phyloP scores from a whole-genome alignment of 2,329 filamentous ascomycete genomes.

The Cordyceps pruinosa region DNA sequence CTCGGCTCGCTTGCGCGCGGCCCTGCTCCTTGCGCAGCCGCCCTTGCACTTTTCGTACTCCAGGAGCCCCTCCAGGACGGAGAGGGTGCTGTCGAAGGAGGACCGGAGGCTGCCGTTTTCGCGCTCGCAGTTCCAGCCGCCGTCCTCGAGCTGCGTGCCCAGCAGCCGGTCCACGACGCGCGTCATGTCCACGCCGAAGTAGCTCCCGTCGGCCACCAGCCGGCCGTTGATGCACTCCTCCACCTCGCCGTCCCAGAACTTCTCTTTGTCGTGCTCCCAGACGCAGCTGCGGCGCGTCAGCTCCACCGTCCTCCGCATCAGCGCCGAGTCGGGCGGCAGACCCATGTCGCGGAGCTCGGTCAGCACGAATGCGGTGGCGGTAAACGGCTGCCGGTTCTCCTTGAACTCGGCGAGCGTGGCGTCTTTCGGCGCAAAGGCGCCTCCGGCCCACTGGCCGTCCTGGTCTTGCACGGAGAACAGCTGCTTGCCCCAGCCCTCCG shows the following conservation, averaged over 20 bases:
- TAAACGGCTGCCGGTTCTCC: constrained; percentile 4
- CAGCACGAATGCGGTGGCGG: not conserved
- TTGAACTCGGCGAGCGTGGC: not conserved
- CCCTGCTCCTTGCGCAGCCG: too few relatives aligned
- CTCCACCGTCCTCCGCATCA: constrained; percentile 3
- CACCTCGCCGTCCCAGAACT: constrained; percentile 15
- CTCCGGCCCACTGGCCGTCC: constrained; percentile 10
- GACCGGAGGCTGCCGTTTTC: constrained; percentile 9
- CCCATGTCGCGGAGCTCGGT: not conserved
- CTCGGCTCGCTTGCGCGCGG: too few relatives aligned
- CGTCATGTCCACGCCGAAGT: constrained; percentile 14
- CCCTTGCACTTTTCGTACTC: too few relatives aligned
- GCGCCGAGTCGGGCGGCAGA: not conserved
- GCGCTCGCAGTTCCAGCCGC: constrained; percentile 15
- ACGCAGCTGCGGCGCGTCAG: constrained; percentile 9
- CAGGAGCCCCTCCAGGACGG: constrained; percentile 12
- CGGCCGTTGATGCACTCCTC: constrained; percentile 16
- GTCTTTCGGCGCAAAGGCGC: constrained; percentile 2
- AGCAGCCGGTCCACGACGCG: constrained; percentile 12
- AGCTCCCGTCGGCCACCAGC: constrained; percentile 11
- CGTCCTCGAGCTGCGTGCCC: constrained; percentile 11
- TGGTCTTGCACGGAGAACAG: constrained; percentile 1
- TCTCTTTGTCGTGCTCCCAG: constrained; percentile 15
- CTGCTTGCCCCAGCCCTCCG: constrained; percentile 1
- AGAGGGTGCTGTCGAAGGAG: constrained; percentile 15